Conservation (phyloP, 108 stramenopile species). For the Stephanodiscus minutulus region DNA sequence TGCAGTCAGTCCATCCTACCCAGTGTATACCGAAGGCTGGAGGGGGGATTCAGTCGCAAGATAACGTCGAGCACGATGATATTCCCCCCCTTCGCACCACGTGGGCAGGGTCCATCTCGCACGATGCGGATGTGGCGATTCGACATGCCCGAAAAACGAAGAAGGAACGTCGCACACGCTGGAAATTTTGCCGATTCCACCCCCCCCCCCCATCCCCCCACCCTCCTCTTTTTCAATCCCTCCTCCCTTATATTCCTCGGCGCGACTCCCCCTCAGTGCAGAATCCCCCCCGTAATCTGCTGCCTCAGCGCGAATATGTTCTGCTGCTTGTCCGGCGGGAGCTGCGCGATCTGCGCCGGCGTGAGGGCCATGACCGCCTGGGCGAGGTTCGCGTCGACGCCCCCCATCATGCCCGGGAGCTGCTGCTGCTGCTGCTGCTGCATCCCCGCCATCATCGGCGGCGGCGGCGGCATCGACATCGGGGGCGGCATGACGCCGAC, state of each 20-base stretch:
- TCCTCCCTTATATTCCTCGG: too few species aligned
- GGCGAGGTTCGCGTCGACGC: constrained; percentile 76
- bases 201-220: background rate
- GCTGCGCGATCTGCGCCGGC: constrained; percentile 78
- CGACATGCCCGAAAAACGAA: too few species aligned
- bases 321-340: constrained; percentile 88
- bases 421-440: constrained; percentile 19
- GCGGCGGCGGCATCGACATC: constrained; percentile 47
- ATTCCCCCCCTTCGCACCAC: too few species aligned
- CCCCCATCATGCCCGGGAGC: constrained; percentile 46
- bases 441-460: constrained; percentile 49
- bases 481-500: constrained; percentile 20
- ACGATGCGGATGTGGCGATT: too few species aligned
- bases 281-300: constrained; percentile 62
- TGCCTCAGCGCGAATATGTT: constrained; percentile 86
- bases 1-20: too few species aligned
- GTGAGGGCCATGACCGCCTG: constrained; percentile 90
- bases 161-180: background rate
- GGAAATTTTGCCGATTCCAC: background rate
- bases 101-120: too few species aligned
- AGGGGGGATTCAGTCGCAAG: too few species aligned
- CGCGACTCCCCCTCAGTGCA: background rate
- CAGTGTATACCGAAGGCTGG: too few species aligned
- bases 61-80: too few species aligned
- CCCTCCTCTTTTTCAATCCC: background rate